These are phyloP conservation scores for Aspergillus uvarum DNA, from an alignment of 2,329 filamentous ascomycete genomes.

Conservation along the genomic window DNA sequence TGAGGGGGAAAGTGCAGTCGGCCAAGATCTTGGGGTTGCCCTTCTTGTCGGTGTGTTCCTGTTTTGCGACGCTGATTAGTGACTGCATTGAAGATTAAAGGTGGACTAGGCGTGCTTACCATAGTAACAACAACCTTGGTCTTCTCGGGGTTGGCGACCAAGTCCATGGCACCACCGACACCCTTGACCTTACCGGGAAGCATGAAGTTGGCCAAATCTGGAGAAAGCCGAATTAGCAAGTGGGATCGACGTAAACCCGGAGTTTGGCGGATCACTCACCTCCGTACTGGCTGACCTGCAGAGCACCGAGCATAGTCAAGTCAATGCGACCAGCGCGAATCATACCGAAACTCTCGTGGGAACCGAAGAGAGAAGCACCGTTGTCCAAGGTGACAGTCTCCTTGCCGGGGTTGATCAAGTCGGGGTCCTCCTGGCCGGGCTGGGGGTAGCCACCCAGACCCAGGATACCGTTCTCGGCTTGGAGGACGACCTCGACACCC, in stretches of 20 bases:
- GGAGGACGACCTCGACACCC: conserved; percentile 73
- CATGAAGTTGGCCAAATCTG: conserved; percentile 84
- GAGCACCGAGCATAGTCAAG: conserved; percentile 77
- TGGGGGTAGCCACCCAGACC: conserved; percentile 77
- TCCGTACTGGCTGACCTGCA: conserved; percentile 75
- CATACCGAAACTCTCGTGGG: conserved; percentile 81
- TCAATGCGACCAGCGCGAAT: conserved; percentile 82
- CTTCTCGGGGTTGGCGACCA: conserved; percentile 69
- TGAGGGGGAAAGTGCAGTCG: conserved; percentile 64
- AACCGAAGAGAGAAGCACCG: conserved; percentile 75
- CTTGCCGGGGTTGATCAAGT: conserved; percentile 84
- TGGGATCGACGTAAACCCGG: not conserved
- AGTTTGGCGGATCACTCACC: conserved; percentile 19
- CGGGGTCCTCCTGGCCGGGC: conserved; percentile 68
- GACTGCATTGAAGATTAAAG: not conserved
- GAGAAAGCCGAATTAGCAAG: not conserved
- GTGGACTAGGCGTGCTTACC: conserved; percentile 5
- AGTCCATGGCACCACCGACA: conserved; percentile 77
- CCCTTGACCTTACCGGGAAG: conserved; percentile 83
- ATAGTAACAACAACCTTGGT: conserved; percentile 73
- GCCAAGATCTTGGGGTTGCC: conserved; percentile 65
- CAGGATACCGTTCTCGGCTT: conserved; percentile 82
- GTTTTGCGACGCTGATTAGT: not conserved
- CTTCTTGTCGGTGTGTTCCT: conserved; percentile 68
- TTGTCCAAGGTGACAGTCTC: conserved; percentile 78